phyloP scores from a whole-genome alignment of 2,329 filamentous ascomycete genomes.

The Chaetomiaceae sp. region DNA sequence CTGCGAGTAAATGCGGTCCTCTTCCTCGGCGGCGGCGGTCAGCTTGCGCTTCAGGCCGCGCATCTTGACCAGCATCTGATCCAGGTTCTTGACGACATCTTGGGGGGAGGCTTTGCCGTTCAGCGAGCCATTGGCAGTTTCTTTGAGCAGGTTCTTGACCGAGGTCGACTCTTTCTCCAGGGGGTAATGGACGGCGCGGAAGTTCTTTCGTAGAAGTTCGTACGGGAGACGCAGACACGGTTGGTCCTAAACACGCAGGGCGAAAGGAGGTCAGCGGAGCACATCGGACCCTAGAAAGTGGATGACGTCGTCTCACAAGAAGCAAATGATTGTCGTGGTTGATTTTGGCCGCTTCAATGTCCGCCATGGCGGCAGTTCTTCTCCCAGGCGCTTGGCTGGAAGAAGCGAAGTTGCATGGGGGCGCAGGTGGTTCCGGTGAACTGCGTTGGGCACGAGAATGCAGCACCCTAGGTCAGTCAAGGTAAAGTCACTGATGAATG shows the following conservation, averaged over 20 bases:
- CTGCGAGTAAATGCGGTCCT: constrained; percentile 69
- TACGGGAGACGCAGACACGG: constrained; percentile 87
- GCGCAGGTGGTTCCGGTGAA: background rate
- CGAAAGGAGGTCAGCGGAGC: background rate
- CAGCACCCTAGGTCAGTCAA: too few relatives aligned
- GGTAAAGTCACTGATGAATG: too few relatives aligned
- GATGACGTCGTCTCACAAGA: constrained; percentile 48
- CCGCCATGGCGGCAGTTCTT: constrained; percentile 44
- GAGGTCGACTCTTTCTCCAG: constrained; percentile 66
- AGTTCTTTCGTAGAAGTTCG: constrained; percentile 90
- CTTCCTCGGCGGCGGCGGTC: constrained; percentile 69
- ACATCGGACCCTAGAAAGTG: background rate
- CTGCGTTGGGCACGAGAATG: background rate
- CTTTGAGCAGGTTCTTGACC: constrained; percentile 57
- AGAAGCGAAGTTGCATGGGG: background rate
- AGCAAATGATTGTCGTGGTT: constrained; percentile 72
- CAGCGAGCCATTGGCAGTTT: constrained; percentile 62
- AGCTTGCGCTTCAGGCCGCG: constrained; percentile 86
- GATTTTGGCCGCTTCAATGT: constrained; percentile 60
- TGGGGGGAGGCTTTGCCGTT: constrained; percentile 57
- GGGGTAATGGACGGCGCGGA: constrained; percentile 75
- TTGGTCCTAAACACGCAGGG: constrained; percentile 67
- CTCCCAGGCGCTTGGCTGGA: background rate
- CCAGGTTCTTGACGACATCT: constrained; percentile 73
- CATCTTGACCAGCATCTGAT: constrained; percentile 80